These are phyloP conservation scores for Datura wrightii DNA, from an alignment of 257 asterid genomes.

Conservation along the genomic window DNA sequence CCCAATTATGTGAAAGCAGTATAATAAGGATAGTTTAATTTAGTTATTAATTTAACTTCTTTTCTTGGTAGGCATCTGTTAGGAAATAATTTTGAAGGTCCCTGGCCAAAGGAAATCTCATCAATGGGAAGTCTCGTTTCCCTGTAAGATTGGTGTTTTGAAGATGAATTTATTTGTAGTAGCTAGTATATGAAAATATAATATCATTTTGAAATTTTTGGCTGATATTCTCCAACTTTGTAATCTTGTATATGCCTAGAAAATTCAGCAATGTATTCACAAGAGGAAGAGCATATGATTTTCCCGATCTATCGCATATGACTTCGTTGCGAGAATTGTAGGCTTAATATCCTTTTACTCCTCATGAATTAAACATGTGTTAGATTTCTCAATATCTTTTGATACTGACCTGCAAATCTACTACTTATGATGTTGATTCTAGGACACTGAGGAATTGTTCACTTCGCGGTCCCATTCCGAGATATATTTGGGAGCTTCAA, in stretches of 20 bases:
- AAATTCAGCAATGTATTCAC: not conserved
- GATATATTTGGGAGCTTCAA: slow-evolving; percentile 23
- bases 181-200: not conserved
- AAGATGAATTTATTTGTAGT: not conserved
- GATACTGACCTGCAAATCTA: not conserved
- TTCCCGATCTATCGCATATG: slow-evolving; percentile 19
- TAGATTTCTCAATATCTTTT: not conserved
- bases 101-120: slow-evolving; percentile 28
- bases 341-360: not conserved
- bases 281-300: not conserved
- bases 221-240: not conserved
- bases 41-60: not conserved
- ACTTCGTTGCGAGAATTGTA: not conserved
- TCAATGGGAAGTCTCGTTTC: not conserved
- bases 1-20: not conserved
- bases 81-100: slow-evolving; percentile 40
- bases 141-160: slow-evolving; percentile 1
- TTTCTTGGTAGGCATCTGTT: not conserved
- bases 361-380: slow-evolving; percentile 1
- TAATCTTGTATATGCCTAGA: not conserved
- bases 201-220: not conserved
- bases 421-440: not conserved
- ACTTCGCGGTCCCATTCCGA: slow-evolving; percentile 32
- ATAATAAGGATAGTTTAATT: not conserved
- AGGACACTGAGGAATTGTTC: slow-evolving; percentile 40